These are phyloP conservation scores for Scytalidium sp. DNA, from an alignment of 2,329 filamentous ascomycete genomes.

Conservation along the genomic window DNA sequence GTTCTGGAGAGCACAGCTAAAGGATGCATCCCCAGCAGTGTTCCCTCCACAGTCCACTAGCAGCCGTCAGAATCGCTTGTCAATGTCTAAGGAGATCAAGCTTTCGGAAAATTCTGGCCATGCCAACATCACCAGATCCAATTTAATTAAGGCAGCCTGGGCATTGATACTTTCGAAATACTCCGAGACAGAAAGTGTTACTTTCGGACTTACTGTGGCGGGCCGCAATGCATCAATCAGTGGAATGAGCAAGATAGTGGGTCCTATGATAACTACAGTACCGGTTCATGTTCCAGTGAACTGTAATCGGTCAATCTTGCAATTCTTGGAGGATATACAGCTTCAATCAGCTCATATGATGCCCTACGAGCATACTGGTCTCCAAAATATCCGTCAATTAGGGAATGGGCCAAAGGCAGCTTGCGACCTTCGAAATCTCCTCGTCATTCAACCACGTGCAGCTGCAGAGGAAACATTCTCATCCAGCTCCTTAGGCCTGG, in stretches of 20 bases:
- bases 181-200: constrained; percentile 32
- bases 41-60: no score
- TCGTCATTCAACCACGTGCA: constrained; percentile 18
- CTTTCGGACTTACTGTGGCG: constrained; percentile 37
- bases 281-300: constrained; percentile 27
- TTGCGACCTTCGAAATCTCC: constrained; percentile 17
- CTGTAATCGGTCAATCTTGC: not conserved
- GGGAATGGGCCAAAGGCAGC: constrained; percentile 8
- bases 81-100: no score
- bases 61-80: no score
- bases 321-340: not conserved
- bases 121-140: constrained; percentile 45
- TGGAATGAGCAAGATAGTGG: constrained; percentile 35
- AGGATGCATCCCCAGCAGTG: no score
- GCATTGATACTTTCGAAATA: constrained; percentile 34
- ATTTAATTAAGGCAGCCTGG: constrained; percentile 37
- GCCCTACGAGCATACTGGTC: not conserved
- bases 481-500: no score
- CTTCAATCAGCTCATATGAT: not conserved
- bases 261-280: constrained; percentile 39
- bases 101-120: no score
- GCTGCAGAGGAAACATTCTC: no score
- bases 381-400: constrained; percentile 13
- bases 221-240: constrained; percentile 35
- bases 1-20: constrained; percentile 24